Evolutionary conservation across 257 asterid genomes (phyloP).

Genomic region (Coffea canephora): DNA sequence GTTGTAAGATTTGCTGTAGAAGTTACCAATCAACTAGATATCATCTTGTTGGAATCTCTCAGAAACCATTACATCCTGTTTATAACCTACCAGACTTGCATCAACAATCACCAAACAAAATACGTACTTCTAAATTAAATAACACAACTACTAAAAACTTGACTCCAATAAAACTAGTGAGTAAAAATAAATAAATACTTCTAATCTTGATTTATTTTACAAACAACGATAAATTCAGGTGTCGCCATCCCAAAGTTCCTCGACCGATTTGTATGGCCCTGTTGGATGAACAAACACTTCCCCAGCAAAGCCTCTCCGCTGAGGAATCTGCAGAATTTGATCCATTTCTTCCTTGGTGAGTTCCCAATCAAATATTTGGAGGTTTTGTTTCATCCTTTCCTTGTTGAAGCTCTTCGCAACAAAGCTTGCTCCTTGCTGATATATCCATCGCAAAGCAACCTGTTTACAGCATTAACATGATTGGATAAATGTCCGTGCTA

Average conservation of each 20-base stretch:
- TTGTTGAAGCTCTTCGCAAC: conserved; percentile 35
- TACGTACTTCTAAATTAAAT: too few relatives aligned
- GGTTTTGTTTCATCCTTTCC: conserved; percentile 34
- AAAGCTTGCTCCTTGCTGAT: conserved; percentile 23
- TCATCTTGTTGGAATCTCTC: too few relatives aligned
- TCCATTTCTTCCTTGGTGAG: conserved; percentile 35
- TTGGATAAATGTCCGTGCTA: too few relatives aligned
- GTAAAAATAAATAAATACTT: too few relatives aligned
- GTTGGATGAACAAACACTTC: conserved; percentile 24
- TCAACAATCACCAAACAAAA: too few relatives aligned
- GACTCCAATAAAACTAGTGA: too few relatives aligned
- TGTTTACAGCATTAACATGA: neutral
- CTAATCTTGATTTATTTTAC: too few relatives aligned
- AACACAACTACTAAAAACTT: too few relatives aligned
- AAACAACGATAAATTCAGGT: conserved; percentile 10
- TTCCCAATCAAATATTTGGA: conserved; percentile 29
- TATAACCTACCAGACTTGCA: too few relatives aligned
- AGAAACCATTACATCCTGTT: too few relatives aligned
- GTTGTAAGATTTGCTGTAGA: neutral
- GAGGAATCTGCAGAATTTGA: conserved; percentile 39
- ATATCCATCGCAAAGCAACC: conserved; percentile 35
- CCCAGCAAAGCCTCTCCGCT: conserved; percentile 19
- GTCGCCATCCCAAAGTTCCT: conserved; percentile 57
- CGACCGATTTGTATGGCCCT: conserved; percentile 41
- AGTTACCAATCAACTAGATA: too few relatives aligned